phyloP scores from a whole-genome alignment of 2,329 filamentous ascomycete species.

The Magnaporthiopsis poae region DNA sequence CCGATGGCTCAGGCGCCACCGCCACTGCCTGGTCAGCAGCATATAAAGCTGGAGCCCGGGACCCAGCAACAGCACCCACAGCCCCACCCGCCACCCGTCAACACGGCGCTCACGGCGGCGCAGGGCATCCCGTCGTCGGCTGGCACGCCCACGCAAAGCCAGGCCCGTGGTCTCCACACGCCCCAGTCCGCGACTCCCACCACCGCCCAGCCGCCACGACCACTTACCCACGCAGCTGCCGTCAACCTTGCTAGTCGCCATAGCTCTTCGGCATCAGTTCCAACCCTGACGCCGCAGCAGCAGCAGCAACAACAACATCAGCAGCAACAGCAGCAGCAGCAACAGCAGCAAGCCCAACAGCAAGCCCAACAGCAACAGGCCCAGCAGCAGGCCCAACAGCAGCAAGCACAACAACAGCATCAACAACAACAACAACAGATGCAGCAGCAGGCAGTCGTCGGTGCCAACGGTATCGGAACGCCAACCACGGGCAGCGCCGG shows the following conservation, averaged over 20 bases:
- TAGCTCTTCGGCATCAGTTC: slow-evolving; percentile 19
- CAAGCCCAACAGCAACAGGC: slow-evolving; percentile 6
- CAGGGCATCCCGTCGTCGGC: slow-evolving; percentile 28
- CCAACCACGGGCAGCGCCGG: slow-evolving; percentile 7
- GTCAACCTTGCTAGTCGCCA: slow-evolving; percentile 11
- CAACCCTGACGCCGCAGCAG: slow-evolving; percentile 13
- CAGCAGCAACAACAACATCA: slow-evolving; percentile 20
- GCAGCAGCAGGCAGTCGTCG: slow-evolving; percentile 14
- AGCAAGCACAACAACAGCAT: slow-evolving; percentile 3
- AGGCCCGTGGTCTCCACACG: slow-evolving; percentile 36
- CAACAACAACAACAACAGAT: slow-evolving; percentile 21
- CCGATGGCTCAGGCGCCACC: slow-evolving; percentile 15
- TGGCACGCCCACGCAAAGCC: slow-evolving; percentile 39
- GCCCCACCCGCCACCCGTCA: slow-evolving; percentile 32
- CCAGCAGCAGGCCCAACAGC: slow-evolving; percentile 15
- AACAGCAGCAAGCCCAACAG: slow-evolving; percentile 19
- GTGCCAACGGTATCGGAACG: slow-evolving; percentile 17
- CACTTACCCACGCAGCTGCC: slow-evolving; percentile 32
- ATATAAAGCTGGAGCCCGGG: slow-evolving; percentile 29
- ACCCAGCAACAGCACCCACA: slow-evolving; percentile 23
- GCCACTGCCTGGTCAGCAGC: slow-evolving; percentile 17
- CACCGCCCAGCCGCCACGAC: slow-evolving; percentile 29
- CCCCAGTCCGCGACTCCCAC: slow-evolving; percentile 32
- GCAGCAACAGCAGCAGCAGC: slow-evolving; percentile 21
- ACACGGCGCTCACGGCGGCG: slow-evolving; percentile 33